Conservation (phyloP, 257 asterid genomes). For the Verbena officinalis region DNA sequence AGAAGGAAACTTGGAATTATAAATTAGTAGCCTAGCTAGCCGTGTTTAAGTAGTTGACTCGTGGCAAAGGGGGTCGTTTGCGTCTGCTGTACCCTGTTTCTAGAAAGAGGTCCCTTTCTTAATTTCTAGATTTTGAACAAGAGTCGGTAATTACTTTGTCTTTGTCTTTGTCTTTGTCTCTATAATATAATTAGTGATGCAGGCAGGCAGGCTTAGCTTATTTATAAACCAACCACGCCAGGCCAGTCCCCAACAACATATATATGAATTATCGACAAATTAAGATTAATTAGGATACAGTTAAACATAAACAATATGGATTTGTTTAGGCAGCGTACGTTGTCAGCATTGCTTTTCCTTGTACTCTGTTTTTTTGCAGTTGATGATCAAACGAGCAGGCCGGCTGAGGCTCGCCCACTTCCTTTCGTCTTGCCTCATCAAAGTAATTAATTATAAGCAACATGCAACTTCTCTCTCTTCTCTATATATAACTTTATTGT, state of each 20-base stretch:
- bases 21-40: too few relatives aligned
- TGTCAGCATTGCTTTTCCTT: conserved; percentile 21
- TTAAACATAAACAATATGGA: conserved; percentile 29
- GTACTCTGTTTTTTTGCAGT: conserved; percentile 17
- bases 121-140: conserved; percentile 23
- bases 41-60: background rate
- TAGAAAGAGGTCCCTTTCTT: conserved; percentile 19
- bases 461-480: background rate
- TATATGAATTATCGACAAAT: background rate
- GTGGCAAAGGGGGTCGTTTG: background rate
- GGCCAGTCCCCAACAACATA: background rate
- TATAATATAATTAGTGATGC: too few relatives aligned
- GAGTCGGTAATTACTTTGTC: too few relatives aligned
- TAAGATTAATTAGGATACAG: background rate
- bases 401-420: conserved; percentile 31
- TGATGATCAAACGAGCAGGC: conserved; percentile 25
- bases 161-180: too few relatives aligned
- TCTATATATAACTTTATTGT: background rate
- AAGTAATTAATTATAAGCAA: conserved; percentile 41
- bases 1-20: conserved; percentile 21
- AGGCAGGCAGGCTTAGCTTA: too few relatives aligned
- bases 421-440: conserved; percentile 23
- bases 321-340: background rate
- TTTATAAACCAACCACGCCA: background rate
- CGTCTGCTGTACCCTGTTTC: conserved; percentile 4